phyloP scores from a whole-genome alignment of 176 grass and related monocot genomes.

The Carex kokanica region DNA sequence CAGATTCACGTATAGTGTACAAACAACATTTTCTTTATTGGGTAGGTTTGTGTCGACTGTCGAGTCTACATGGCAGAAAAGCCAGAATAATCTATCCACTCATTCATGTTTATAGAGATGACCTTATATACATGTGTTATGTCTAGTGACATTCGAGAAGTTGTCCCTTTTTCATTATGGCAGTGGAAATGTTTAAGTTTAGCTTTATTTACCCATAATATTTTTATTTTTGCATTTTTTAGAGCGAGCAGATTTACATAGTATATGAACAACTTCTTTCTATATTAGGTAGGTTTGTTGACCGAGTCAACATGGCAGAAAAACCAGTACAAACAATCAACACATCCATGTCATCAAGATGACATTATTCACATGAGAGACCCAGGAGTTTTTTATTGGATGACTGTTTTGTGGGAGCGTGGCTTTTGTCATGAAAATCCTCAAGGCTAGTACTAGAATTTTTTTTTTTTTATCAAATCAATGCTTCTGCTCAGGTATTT shows the following conservation, averaged over 20 bases:
- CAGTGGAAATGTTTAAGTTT: neutral
- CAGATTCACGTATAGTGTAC: slow-evolving; percentile 12
- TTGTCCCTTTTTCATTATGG: neutral
- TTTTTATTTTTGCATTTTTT: neutral
- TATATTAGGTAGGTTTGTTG: slow-evolving; percentile 56
- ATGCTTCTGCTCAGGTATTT: slow-evolving; percentile 18
- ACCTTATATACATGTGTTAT: neutral
- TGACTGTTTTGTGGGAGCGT: slow-evolving; percentile 86
- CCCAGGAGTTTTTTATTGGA: slow-evolving; percentile 67
- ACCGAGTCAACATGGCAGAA: slow-evolving; percentile 50
- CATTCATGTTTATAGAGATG: neutral
- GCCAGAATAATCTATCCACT: slow-evolving; percentile 28
- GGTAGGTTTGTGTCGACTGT: slow-evolving; percentile 52
- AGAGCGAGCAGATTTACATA: slow-evolving; percentile 14
- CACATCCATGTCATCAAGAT: slow-evolving; percentile 37
- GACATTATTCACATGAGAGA: slow-evolving; percentile 58
- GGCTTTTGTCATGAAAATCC: slow-evolving; percentile 94
- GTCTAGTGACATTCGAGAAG: neutral
- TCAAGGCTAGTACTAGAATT: slow-evolving; percentile 45
- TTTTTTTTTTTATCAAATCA: slow-evolving; percentile 19
- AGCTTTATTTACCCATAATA: slow-evolving; percentile 2
- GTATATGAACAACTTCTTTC: slow-evolving; percentile 19
- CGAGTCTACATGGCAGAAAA: slow-evolving; percentile 49
- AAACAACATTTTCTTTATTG: slow-evolving; percentile 11
- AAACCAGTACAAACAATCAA: slow-evolving; percentile 32